Conservation (phyloP, 257 asterid genomes). For the Buddleja alternifolia region DNA sequence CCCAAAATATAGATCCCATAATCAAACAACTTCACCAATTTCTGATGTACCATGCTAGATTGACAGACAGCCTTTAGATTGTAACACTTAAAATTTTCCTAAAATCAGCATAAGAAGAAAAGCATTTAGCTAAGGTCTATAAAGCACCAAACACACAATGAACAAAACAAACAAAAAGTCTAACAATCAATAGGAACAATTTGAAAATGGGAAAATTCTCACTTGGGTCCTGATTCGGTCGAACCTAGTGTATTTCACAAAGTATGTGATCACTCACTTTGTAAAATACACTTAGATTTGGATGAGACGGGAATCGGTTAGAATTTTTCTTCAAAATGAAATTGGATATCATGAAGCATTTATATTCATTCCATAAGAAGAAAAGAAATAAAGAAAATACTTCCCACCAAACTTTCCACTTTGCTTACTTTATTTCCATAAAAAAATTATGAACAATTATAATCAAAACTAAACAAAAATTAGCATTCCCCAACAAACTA, state of each 20-base stretch:
- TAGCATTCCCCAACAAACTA: conserved; percentile 24
- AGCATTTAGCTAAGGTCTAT: not conserved
- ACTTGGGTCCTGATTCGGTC: too few relatives aligned
- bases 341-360: not conserved
- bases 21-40: too few relatives aligned
- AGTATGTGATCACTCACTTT: too few relatives aligned
- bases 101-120: not conserved
- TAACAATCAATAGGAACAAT: conserved; percentile 2
- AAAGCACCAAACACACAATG: not conserved
- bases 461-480: conserved; percentile 17
- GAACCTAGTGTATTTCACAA: too few relatives aligned
- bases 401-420: conserved; percentile 18
- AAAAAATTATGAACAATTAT: conserved; percentile 30
- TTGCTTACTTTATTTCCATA: conserved; percentile 21
- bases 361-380: not conserved
- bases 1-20: too few relatives aligned
- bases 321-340: too few relatives aligned
- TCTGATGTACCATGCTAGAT: too few relatives aligned
- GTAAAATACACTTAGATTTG: too few relatives aligned
- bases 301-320: too few relatives aligned
- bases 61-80: too few relatives aligned
- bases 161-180: not conserved
- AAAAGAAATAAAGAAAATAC: not conserved
- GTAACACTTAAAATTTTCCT: too few relatives aligned
- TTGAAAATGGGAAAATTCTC: too few relatives aligned